These are phyloP conservation scores for Aureobasidium sp. DNA, from an alignment of 2,329 filamentous ascomycete genomes.

Conservation along the genomic window DNA sequence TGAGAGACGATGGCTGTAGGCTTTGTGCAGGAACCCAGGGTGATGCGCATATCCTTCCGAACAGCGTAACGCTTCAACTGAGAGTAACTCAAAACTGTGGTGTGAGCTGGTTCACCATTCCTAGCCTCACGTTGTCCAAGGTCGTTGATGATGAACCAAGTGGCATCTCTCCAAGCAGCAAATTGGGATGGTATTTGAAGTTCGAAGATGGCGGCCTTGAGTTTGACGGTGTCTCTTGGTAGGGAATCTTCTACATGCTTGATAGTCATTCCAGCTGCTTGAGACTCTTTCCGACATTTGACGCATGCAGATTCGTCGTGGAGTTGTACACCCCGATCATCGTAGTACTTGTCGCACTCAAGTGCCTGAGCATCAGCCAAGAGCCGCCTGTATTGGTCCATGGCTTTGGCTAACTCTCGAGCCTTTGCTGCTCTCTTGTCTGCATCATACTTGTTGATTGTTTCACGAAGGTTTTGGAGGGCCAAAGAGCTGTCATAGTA, in stretches of 20 bases:
- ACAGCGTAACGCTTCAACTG: not conserved
- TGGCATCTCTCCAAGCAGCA: constrained; percentile 45
- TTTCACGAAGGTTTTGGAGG: constrained; percentile 21
- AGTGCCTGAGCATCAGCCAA: not conserved
- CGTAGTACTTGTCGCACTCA: not conserved
- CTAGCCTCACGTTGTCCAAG: constrained; percentile 23
- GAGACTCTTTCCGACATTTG: constrained; percentile 37
- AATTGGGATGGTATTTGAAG: constrained; percentile 40
- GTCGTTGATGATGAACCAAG: constrained; percentile 41
- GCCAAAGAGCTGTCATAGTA: constrained; percentile 35
- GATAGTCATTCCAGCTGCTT: constrained; percentile 37
- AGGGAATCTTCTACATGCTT: constrained; percentile 45
- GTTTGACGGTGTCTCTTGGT: constrained; percentile 30
- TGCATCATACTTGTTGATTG: constrained; percentile 32
- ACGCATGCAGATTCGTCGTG: constrained; percentile 30
- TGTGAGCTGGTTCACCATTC: not conserved
- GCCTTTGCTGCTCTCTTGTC: constrained; percentile 30
- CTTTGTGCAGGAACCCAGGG: not conserved
- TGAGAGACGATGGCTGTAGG: not conserved
- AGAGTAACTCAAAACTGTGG: not conserved
- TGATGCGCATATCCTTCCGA: not conserved
- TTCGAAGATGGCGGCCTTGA: constrained; percentile 48
- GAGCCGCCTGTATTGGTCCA: not conserved
- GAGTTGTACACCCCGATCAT: not conserved
- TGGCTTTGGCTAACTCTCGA: constrained; percentile 29